Evolutionary conservation across 2,329 filamentous ascomycete species (phyloP).

Genomic region (Dactylella cylindrospora): DNA sequence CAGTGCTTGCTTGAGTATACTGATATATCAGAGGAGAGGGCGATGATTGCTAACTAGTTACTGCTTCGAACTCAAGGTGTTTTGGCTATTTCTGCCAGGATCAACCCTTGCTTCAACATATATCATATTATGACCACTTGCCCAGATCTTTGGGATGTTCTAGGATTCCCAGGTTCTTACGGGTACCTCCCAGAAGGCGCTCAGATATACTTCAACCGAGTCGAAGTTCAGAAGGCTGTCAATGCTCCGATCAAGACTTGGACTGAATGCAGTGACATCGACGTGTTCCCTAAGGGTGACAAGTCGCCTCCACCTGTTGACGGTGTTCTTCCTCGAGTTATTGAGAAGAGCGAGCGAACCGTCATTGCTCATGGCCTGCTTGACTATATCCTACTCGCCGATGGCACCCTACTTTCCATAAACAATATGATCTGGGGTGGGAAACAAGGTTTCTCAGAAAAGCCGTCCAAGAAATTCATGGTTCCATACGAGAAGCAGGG

Average conservation of each 20-base stretch:
- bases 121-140: constrained; percentile 70
- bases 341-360: constrained; percentile 71
- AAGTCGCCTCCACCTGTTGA: constrained; percentile 60
- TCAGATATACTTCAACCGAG: constrained; percentile 68
- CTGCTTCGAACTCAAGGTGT: too few species aligned
- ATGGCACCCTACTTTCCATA: constrained; percentile 70
- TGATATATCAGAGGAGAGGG: too few species aligned
- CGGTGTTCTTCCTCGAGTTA: constrained; percentile 68
- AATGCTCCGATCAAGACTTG: constrained; percentile 63
- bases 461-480: constrained; percentile 65
- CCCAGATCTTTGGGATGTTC: constrained; percentile 51
- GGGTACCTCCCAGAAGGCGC: constrained; percentile 65
- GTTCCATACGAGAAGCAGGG: constrained; percentile 68
- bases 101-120: constrained; percentile 78
- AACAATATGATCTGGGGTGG: constrained; percentile 83
- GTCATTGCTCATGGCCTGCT: constrained; percentile 72
- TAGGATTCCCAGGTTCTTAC: constrained; percentile 46
- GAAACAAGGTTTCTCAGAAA: constrained; percentile 66
- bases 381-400: constrained; percentile 68
- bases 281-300: constrained; percentile 56
- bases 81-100: too few species aligned
- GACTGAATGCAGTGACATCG: constrained; percentile 58
- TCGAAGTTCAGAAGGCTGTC: constrained; percentile 68
- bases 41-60: too few species aligned
- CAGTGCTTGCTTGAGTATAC: too few species aligned